Conservation (phyloP, 2,329 filamentous ascomycete species). For the Golovinomyces cichoracearum region DNA sequence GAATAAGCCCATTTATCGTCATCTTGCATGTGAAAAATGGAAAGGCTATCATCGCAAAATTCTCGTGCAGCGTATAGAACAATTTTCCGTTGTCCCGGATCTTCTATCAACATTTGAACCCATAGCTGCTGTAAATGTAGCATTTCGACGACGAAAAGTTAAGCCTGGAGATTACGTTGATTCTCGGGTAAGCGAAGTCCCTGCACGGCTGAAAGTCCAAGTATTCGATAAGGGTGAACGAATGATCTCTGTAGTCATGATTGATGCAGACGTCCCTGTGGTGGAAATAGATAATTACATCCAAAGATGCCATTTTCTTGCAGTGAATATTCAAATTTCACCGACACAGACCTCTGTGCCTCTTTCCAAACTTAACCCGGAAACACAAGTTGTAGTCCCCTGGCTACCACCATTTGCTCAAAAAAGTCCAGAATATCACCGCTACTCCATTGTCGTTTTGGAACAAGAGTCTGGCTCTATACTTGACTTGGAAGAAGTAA, state of each 20-base stretch:
- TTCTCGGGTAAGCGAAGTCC: conserved; percentile 43
- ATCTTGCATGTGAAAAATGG: conserved; percentile 74
- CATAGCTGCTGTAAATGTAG: conserved; percentile 52
- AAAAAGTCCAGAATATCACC: conserved; percentile 78
- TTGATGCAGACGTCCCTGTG: conserved; percentile 78
- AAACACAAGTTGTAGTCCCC: conserved; percentile 38
- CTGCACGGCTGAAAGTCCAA: conserved; percentile 58
- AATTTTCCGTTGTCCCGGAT: conserved; percentile 74
- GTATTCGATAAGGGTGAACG: conserved; percentile 60
- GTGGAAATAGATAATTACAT: conserved; percentile 48
- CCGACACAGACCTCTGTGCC: conserved; percentile 34
- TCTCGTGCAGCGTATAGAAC: conserved; percentile 58
- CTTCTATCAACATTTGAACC: conserved; percentile 59
- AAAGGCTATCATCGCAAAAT: conserved; percentile 54
- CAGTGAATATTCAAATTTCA: conserved; percentile 42
- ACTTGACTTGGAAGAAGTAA: conserved; percentile 21
- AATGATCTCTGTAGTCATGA: conserved; percentile 57
- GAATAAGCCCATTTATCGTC: conserved; percentile 85
- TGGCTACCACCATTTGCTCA: conserved; percentile 74
- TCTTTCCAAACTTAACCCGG: conserved; percentile 34
- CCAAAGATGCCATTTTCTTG: conserved; percentile 68
- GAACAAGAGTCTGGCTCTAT: conserved; percentile 46
- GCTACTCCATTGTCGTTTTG: conserved; percentile 58
- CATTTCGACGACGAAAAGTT: conserved; percentile 45
- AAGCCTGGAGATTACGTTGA: conserved; percentile 56